Base-by-base conservation (phyloP, 768 basidiomycete genomes). In the Suillus luteus region DNA sequence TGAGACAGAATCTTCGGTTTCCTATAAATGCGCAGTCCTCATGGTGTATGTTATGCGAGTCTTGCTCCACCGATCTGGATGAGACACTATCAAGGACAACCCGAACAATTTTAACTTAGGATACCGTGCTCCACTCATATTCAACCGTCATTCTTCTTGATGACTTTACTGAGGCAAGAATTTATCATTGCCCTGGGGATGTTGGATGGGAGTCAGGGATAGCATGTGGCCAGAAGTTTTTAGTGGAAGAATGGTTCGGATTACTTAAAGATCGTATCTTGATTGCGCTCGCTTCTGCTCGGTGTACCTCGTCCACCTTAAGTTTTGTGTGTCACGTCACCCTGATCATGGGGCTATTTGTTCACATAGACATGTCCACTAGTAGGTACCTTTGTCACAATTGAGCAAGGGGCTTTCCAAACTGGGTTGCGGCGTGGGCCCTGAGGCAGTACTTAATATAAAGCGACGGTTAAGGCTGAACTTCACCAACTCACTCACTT, bases 391-490 rank as follows among this genome's bases (percentile, higher is more conserved):
- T 31, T 27, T 17, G 17, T 17, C 51, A 31, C 31, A 52, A 52
- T 52, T 19, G 8, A 52, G 10, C 17, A 54, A 54, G 17, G 31
- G 31, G 52, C 31, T 33, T 31, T 35, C 31, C 19, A 54, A 33
- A 54, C 5, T 3, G 31, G 52, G 52, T n/a, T 5, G 51, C 12
- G 51, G 52, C 52, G 52, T 54, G 52, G 52, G 52, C 52, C 31
- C 19, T 5, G 52, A 33, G 52, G 52, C 52, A 33, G 52, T 54
- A 54, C 19, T 54, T 27, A 49, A 49, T 49, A 52, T 52, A 15
- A 52, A 31, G 27, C 15, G 49, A 52, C 31, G 6, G 33, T 12
- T 33, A 54, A 54, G 31, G 52, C 52, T 41, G 24, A 31, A 58
- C 40, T 17, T 24, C 17, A 22, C 24, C 37, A 57, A 24, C 15